Conservation (phyloP, 202 grass and related monocot species). For the Schoenoplectus tabernaemontani region DNA sequence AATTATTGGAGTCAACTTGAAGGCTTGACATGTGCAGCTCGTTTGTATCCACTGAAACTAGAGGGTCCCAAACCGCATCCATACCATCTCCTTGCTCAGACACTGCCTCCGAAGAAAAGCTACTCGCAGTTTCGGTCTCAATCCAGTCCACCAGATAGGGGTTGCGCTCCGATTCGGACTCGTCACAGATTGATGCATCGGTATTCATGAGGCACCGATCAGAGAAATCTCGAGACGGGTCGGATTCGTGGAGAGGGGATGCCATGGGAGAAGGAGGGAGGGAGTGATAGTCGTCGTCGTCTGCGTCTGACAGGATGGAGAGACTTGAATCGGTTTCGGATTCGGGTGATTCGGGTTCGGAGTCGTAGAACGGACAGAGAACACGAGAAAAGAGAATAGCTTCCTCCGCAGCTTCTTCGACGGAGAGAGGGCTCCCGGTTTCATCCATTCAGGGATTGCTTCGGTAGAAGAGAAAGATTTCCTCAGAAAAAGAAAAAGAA, state of each 20-base stretch:
- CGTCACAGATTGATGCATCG: not conserved
- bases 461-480: not conserved
- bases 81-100: not conserved
- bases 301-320: not conserved
- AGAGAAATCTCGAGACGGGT: not conserved
- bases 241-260: not conserved
- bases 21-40: not conserved
- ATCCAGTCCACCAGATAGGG: not conserved
- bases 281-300: slow-evolving; percentile 2
- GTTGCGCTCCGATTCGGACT: not conserved
- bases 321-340: not conserved
- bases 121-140: not conserved
- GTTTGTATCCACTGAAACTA: not conserved
- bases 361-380: not conserved
- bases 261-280: slow-evolving; percentile 3
- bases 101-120: not conserved
- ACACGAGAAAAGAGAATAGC: not conserved
- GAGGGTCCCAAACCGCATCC: not conserved
- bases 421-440: not conserved
- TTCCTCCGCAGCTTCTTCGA: not conserved
- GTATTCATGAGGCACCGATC: not conserved
- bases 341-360: not conserved
- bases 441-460: not conserved
- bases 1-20: not conserved
- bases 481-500: not conserved